Evolutionary conservation across 345 rosid genomes (phyloP).

Genomic region (Odontarrhena argentea): DNA sequence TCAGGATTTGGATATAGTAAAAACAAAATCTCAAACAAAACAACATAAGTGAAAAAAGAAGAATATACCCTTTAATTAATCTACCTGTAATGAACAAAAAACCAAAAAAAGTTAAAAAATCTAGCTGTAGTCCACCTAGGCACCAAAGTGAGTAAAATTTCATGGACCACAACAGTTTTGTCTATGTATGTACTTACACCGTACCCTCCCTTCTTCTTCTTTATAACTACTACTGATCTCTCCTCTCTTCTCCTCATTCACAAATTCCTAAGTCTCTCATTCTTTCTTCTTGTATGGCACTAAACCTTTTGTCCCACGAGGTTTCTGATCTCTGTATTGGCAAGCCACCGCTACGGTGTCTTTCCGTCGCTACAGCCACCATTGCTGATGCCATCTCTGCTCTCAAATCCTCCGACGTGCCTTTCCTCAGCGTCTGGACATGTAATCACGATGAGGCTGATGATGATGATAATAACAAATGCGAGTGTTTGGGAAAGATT

Average conservation of each 20-base stretch:
- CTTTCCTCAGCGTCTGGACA: constrained; percentile 73
- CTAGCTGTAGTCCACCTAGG: constrained; percentile 35
- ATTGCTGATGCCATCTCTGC: constrained; percentile 59
- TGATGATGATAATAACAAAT: constrained; percentile 34
- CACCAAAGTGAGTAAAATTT: not conserved
- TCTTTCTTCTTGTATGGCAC: constrained; percentile 30
- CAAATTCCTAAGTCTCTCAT: too few relatives aligned
- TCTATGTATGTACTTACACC: constrained; percentile 23
- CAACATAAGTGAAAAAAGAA: too few relatives aligned
- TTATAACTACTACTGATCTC: constrained; percentile 23
- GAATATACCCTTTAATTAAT: not conserved
- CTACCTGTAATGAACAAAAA: constrained; percentile 11
- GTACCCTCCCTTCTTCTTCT: constrained; percentile 36
- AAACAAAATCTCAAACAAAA: too few relatives aligned
- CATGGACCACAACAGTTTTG: constrained; percentile 4
- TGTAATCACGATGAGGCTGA: constrained; percentile 50
- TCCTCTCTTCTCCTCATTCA: not conserved
- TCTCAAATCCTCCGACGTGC: constrained; percentile 62
- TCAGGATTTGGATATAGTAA: too few relatives aligned
- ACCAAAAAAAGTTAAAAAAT: constrained; percentile 4
- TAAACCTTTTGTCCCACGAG: constrained; percentile 36
- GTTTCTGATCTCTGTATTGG: constrained; percentile 89
- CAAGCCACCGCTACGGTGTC: constrained; percentile 79
- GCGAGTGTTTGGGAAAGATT: constrained; percentile 82
- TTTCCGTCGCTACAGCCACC: constrained; percentile 46